Percentiles rank a stretch among this genome's conserved stretches.
phyloP scores from a whole-genome alignment of 1,284 basidiomycete species.

The Malassezia caprae region DNA sequence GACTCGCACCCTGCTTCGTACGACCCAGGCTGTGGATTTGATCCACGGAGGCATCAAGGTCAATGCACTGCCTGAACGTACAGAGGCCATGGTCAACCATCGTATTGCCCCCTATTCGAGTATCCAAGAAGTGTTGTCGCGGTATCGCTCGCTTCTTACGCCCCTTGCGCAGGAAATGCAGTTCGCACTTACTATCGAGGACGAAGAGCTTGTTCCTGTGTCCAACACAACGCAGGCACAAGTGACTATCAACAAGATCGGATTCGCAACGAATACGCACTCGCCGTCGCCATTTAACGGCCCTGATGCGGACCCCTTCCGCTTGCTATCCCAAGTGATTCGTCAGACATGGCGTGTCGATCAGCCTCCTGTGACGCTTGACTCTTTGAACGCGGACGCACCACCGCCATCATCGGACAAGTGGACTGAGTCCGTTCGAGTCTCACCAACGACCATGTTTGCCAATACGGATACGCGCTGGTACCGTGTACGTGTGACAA shows the following conservation, averaged over 20 bases:
- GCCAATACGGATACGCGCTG: constrained; percentile 54
- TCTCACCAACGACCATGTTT: constrained; percentile 55
- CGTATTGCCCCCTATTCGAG: constrained; percentile 55
- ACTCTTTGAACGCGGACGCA: constrained; percentile 49
- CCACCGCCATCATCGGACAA: constrained; percentile 52
- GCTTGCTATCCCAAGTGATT: constrained; percentile 49
- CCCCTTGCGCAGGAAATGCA: constrained; percentile 52
- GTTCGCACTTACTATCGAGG: constrained; percentile 56
- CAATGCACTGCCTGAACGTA: constrained; percentile 58
- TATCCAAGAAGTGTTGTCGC: constrained; percentile 51
- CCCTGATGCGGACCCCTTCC: constrained; percentile 42
- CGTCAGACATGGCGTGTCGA: constrained; percentile 52
- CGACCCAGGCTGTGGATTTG: constrained; percentile 63
- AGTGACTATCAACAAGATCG: background rate
- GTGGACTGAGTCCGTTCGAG: constrained; percentile 50
- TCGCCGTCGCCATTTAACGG: constrained; percentile 7
- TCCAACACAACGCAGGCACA: constrained; percentile 7
- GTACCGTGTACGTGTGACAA: constrained; percentile 47
- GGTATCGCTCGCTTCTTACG: constrained; percentile 51
- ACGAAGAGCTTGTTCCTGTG: constrained; percentile 21
- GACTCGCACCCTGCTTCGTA: constrained; percentile 54
- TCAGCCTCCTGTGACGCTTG: constrained; percentile 56
- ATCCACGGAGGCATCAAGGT: constrained; percentile 61
- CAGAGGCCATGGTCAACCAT: constrained; percentile 56
- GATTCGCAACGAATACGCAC: background rate